A percentile compares a stretch with the other conserved stretches of the same genome.
phyloP scores from a whole-genome alignment of 768 basidiomycete genomes.

The Termitomyces sp. region DNA sequence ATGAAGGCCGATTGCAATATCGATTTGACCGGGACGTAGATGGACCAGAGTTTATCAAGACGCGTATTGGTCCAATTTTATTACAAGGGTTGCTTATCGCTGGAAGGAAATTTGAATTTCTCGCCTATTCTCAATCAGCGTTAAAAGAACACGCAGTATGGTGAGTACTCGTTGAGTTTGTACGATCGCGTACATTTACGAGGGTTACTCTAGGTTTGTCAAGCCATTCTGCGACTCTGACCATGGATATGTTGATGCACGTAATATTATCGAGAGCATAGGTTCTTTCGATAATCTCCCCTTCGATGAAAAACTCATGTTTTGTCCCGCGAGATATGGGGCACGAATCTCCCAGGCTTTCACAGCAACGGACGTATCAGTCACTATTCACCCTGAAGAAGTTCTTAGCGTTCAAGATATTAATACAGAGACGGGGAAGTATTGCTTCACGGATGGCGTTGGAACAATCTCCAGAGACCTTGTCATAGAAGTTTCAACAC shows the following conservation, averaged over 20 bases:
- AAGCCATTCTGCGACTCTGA: constrained; percentile 39
- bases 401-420: constrained; percentile 36
- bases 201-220: constrained; percentile 47
- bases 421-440: constrained; percentile 23
- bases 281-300: constrained; percentile 46
- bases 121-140: constrained; percentile 72
- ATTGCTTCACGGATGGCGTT: constrained; percentile 66
- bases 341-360: constrained; percentile 72
- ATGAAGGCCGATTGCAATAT: constrained; percentile 49
- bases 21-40: constrained; percentile 54
- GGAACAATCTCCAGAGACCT: constrained; percentile 56
- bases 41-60: constrained; percentile 39
- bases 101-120: constrained; percentile 49
- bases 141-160: constrained; percentile 63
- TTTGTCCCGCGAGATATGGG: constrained; percentile 64
- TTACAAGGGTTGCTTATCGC: constrained; percentile 48
- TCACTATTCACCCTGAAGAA: constrained; percentile 42
- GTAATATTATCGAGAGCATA: constrained; percentile 45
- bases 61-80: constrained; percentile 40
- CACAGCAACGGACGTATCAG: constrained; percentile 61
- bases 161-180: constrained; percentile 20
- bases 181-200: not conserved
- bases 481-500: constrained; percentile 42
- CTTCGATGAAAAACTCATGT: constrained; percentile 42
- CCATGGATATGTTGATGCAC: constrained; percentile 29